Conservation (phyloP, 345 rosid species). For the Moricandia arvensis region DNA sequence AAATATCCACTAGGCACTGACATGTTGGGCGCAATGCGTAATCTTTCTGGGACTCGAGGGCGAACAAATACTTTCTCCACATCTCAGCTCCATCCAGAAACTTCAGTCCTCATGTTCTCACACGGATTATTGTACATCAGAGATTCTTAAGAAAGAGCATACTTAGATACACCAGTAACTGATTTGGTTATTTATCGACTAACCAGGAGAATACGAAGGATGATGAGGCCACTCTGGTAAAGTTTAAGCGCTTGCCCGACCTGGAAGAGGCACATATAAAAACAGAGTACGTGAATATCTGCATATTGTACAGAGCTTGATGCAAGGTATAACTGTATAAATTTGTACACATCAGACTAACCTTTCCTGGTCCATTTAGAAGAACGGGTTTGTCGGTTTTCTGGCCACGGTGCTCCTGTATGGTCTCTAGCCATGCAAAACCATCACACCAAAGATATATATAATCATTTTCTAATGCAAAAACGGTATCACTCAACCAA, state of each 20-base stretch:
- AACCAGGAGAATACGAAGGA: slow-evolving; percentile 77
- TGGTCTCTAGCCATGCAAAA: slow-evolving; percentile 73
- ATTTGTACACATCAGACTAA: slow-evolving; percentile 29
- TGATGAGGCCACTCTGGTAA: slow-evolving; percentile 84
- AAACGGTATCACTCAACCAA: background rate
- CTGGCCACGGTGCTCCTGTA: slow-evolving; percentile 81
- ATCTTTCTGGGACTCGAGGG: slow-evolving; percentile 89
- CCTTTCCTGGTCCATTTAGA: slow-evolving; percentile 95
- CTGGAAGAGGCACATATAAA: slow-evolving; percentile 44
- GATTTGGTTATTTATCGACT: slow-evolving; percentile 18
- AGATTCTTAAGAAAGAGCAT: background rate
- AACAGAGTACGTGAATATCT: background rate
- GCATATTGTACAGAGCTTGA: background rate
- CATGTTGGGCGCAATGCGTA: slow-evolving; percentile 82
- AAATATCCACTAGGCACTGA: slow-evolving; percentile 82
- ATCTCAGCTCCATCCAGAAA: slow-evolving; percentile 71
- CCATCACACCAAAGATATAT: background rate
- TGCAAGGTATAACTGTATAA: slow-evolving; percentile 1
- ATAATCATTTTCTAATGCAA: background rate
- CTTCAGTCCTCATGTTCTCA: slow-evolving; percentile 72
- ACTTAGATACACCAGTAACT: background rate
- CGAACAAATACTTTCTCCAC: slow-evolving; percentile 69
- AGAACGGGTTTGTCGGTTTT: slow-evolving; percentile 74
- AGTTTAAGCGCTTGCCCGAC: slow-evolving; percentile 95
- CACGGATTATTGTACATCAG: background rate